A percentile compares a stretch with the other conserved stretches of the same genome.
phyloP scores from a whole-genome alignment of 2,329 filamentous ascomycete species.

The Taxawa tesnikishii region DNA sequence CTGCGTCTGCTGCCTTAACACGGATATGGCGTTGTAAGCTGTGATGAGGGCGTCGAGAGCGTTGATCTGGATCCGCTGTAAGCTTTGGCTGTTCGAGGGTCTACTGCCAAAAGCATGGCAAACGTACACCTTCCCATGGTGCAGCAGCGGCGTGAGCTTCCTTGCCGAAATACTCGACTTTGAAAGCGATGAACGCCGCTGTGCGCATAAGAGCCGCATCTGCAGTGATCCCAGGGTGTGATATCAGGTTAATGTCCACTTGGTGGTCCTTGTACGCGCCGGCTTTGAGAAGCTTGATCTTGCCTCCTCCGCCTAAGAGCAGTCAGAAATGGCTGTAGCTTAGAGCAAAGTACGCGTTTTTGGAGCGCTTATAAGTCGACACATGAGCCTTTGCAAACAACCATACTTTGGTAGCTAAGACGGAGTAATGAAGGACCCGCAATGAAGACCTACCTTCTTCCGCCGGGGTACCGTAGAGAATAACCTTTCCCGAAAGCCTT shows the following conservation, averaged over 20 bases:
- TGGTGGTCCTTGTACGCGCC: constrained; percentile 29
- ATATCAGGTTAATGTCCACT: constrained; percentile 20
- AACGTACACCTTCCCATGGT: constrained; percentile 20
- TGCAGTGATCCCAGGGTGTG: constrained; percentile 21
- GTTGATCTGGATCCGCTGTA: no score
- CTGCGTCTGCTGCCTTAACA: constrained; percentile 26
- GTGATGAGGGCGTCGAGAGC: constrained; percentile 9
- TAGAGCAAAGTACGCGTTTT: no score
- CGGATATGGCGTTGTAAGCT: constrained; percentile 21
- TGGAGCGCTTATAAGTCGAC: no score
- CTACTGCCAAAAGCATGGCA: no score
- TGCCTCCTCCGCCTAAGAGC: constrained; percentile 29
- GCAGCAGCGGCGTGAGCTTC: constrained; percentile 24
- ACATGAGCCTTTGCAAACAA: no score
- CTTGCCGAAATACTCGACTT: constrained; percentile 36
- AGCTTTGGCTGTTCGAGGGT: no score
- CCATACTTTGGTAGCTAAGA: no score
- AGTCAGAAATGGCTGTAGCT: no score
- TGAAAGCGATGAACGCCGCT: constrained; percentile 37
- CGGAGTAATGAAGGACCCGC: no score
- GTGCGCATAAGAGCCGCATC: constrained; percentile 40
- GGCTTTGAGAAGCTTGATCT: constrained; percentile 31
- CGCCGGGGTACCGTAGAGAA: constrained; percentile 32
- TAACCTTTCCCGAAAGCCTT: constrained; percentile 21
- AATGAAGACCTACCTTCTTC: no score